Evolutionary conservation across 2,329 filamentous ascomycete genomes (phyloP).

Genomic region (Diaporthe longicolla): DNA sequence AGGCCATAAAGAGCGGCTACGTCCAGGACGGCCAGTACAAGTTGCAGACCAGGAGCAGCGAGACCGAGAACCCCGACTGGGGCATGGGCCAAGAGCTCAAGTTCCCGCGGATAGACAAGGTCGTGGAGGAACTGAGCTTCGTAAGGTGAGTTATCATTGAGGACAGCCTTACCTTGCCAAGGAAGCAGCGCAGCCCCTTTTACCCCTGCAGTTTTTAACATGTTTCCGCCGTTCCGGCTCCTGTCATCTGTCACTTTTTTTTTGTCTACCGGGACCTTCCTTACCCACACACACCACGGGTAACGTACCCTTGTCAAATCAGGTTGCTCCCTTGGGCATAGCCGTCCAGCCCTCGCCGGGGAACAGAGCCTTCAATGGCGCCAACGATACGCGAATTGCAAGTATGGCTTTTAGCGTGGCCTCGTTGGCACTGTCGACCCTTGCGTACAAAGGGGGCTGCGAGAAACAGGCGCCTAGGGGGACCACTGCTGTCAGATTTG

Average conservation of each 20-base stretch:
- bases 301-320: constrained; percentile 20
- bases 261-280: background rate
- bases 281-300: constrained; percentile 10
- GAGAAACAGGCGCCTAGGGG: background rate
- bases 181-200: constrained; percentile 22
- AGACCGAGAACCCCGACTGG: constrained; percentile 76
- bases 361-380: constrained; percentile 8
- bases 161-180: constrained; percentile 26
- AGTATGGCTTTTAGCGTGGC: constrained; percentile 8
- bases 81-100: constrained; percentile 66
- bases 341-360: constrained; percentile 14
- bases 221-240: constrained; percentile 23
- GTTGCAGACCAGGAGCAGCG: constrained; percentile 67
- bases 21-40: constrained; percentile 72
- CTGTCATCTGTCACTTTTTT: constrained; percentile 26
- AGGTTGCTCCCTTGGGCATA: constrained; percentile 5
- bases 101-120: constrained; percentile 63
- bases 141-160: constrained; percentile 70
- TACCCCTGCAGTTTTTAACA: constrained; percentile 30
- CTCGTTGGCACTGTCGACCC: constrained; percentile 13
- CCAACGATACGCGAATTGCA: constrained; percentile 13
- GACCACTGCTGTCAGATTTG: background rate
- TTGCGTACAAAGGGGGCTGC: background rate
- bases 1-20: constrained; percentile 58
- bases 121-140: constrained; percentile 80